Evolutionary conservation across 2,329 filamentous ascomycete genomes (phyloP).

Genomic region (Trichoderma arundinaceum): DNA sequence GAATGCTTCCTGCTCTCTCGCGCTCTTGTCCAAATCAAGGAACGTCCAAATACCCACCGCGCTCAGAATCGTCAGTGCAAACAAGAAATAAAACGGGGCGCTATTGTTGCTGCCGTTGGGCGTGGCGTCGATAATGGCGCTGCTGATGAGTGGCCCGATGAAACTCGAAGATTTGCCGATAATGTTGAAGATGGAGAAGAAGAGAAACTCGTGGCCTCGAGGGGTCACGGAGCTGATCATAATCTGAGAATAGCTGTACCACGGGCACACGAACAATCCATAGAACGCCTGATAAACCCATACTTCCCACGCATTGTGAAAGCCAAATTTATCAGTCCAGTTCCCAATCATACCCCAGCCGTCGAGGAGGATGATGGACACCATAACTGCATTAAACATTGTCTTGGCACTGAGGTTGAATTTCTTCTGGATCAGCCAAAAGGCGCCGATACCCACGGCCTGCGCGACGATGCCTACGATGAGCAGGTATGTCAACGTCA

Average conservation of each 20-base stretch:
- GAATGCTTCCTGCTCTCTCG: conserved; percentile 63
- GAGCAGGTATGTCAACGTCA: conserved; percentile 68
- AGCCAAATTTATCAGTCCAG: conserved; percentile 52
- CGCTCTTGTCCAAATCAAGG: conserved; percentile 66
- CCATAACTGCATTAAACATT: conserved; percentile 70
- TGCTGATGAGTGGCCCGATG: conserved; percentile 71
- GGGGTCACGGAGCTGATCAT: conserved; percentile 74
- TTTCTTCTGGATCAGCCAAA: conserved; percentile 66
- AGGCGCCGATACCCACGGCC: conserved; percentile 64
- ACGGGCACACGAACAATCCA: conserved; percentile 69
- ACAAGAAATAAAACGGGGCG: conserved; percentile 70
- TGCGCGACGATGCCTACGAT: conserved; percentile 70
- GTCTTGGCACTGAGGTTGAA: conserved; percentile 66
- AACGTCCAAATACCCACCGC: conserved; percentile 59
- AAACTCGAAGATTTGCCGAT: conserved; percentile 72
- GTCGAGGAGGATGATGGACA: conserved; percentile 65
- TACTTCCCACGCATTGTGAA: conserved; percentile 54
- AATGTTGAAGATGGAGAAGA: conserved; percentile 72
- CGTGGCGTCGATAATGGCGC: conserved; percentile 68
- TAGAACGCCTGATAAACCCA: conserved; percentile 61
- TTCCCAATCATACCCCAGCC: conserved; percentile 55
- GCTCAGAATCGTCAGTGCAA: conserved; percentile 62
- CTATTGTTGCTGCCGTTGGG: conserved; percentile 60
- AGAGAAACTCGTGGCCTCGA: conserved; percentile 70
- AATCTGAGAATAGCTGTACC: conserved; percentile 73